A percentile compares a stretch with the other conserved stretches of the same genome.
phyloP scores from a whole-genome alignment of 306 rosid genomes.

The Lupinus albus region DNA sequence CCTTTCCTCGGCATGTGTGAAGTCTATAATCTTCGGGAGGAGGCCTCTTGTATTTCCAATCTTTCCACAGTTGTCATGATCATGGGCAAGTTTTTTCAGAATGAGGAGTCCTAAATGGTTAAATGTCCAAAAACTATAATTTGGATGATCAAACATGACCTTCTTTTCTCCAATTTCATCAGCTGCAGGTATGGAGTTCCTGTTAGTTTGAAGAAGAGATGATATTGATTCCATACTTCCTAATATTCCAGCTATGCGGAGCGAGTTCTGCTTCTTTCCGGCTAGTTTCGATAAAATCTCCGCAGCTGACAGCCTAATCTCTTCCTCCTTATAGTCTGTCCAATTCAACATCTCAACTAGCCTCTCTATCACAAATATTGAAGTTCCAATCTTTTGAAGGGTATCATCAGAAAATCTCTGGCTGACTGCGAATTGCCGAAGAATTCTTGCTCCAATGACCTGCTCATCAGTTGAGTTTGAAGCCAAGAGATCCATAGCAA shows the following conservation, averaged over 20 bases:
- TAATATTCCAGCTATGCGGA: slow-evolving; percentile 79
- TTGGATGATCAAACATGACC: slow-evolving; percentile 50
- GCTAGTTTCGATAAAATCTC: slow-evolving; percentile 77
- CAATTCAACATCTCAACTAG: slow-evolving; percentile 95
- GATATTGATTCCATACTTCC: slow-evolving; percentile 97
- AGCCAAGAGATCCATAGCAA: slow-evolving; percentile 75
- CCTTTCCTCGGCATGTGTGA: slow-evolving; percentile 71
- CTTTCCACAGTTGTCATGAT: slow-evolving; percentile 91
- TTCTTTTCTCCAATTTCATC: slow-evolving; percentile 83
- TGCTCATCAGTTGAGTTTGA: slow-evolving; percentile 88
- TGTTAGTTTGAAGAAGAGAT: slow-evolving; percentile 67
- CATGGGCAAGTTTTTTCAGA: slow-evolving; percentile 80
- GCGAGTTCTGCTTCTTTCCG: slow-evolving; percentile 83
- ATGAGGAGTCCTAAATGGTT: slow-evolving; percentile 79
- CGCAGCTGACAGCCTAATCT: slow-evolving; percentile 76
- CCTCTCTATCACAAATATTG: slow-evolving; percentile 68
- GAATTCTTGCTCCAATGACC: slow-evolving; percentile 80
- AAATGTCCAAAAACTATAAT: slow-evolving; percentile 77
- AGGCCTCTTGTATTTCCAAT: slow-evolving; percentile 91
- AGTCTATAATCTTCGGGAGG: slow-evolving; percentile 79
- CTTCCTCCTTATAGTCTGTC: slow-evolving; percentile 83
- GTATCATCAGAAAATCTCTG: slow-evolving; percentile 70
- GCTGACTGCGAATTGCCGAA: slow-evolving; percentile 60
- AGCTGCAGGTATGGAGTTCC: slow-evolving; percentile 60
- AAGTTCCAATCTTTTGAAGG: slow-evolving; percentile 81